Evolutionary conservation across 805 yeast genomes (phyloP).

Genomic region (Zygotorulaspora danielsina): DNA sequence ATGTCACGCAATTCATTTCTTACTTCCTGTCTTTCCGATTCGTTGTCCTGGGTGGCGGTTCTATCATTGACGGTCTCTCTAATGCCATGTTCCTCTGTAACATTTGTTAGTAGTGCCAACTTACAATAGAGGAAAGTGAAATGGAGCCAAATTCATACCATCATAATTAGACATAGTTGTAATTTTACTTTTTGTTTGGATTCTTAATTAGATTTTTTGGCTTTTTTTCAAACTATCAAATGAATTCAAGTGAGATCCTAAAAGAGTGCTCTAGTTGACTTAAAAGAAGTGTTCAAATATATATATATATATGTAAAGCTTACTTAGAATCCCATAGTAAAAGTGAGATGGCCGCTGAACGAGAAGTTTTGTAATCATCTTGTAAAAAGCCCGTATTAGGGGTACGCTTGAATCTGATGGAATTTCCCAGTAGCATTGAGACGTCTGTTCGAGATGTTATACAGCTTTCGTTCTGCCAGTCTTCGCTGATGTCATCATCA

Average conservation of each 20-base stretch:
- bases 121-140: neutral
- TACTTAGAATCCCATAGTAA: slow-evolving; percentile 8
- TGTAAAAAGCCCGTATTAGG: slow-evolving; percentile 6
- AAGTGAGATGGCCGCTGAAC: slow-evolving; percentile 8
- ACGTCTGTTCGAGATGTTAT: neutral
- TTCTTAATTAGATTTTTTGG: neutral
- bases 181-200: neutral
- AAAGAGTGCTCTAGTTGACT: too few species aligned
- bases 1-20: slow-evolving; percentile 25
- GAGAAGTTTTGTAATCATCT: slow-evolving; percentile 5
- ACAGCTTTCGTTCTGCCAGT: neutral
- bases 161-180: slow-evolving; percentile 34
- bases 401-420: slow-evolving; percentile 5
- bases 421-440: slow-evolving; percentile 1
- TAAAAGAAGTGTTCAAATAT: too few species aligned
- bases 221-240: too few species aligned
- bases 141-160: slow-evolving; percentile 23
- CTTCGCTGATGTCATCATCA: neutral
- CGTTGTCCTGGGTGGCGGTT: slow-evolving; percentile 9
- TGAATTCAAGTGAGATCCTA: too few species aligned
- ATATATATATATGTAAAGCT: too few species aligned
- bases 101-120: slow-evolving; percentile 4
- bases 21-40: slow-evolving; percentile 20
- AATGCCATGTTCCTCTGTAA: slow-evolving; percentile 31
- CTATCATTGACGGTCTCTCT: slow-evolving; percentile 6